Base-by-base conservation (phyloP, 768 basidiomycete species). In the Coprinopsis sp. region DNA sequence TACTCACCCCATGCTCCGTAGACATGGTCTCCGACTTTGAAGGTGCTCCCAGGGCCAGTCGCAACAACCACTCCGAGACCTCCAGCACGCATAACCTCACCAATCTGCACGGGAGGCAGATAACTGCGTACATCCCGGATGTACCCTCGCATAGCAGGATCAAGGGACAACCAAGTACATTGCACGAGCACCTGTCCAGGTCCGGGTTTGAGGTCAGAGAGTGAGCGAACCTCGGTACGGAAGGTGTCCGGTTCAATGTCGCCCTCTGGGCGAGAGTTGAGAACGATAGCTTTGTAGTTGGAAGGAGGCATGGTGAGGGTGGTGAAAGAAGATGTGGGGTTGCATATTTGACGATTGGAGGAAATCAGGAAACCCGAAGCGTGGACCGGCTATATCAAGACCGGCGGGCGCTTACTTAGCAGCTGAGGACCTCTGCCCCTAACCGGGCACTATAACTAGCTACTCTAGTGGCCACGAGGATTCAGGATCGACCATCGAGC, bases 171-270 rank as follows among this genome's bases (percentile, higher is more conserved):
- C 16, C 28, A 16, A 3, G 29, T 30, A n/a, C 39, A 49, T 22
- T 41, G 30, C 16, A 31, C 40, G 2, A 49, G 33, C 19, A 30
- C 33, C 37, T 34, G 19, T 37, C 28, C 22, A 5, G 29, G 39
- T 3, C 47, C 74, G 5, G 81, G 73, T 56, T 75, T 73, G 42
- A 88, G 68, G 38, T 60, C 64, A 53, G 73, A 67, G 51, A 77
- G 74, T 1, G 78, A 69, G 13, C 73, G 59, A 2, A 68, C 60
- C 63, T 86, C 81, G 0, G 67, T 72, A 34, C 78, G 73, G 69
- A 95, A 94, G 0, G 91, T 94, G 39, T 74, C 75, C 2, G 82
- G 76, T 44, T 80, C 76, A 58, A 93, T 82, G 47, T 82, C 78
- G 33, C 66, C 74, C 16, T 65, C 63, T 0, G 93, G 92, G 21